Base-by-base conservation (phyloP, 176 grass and related monocot genomes). In the Oryza coarctata region DNA sequence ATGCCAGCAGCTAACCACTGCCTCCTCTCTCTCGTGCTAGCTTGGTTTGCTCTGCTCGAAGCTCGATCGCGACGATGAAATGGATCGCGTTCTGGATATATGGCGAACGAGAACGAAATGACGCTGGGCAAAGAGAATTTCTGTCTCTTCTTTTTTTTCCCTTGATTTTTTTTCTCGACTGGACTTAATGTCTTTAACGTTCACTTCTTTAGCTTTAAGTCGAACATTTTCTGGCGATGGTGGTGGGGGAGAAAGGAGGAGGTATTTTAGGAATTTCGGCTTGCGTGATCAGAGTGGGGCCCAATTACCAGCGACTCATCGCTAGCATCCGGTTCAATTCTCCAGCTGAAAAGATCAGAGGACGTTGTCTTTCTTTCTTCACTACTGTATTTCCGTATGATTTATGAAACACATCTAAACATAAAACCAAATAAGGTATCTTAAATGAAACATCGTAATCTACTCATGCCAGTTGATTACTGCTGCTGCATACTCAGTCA, bases 141-240 rank as follows among this genome's bases (percentile, higher is more conserved):
- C 1, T 25, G 40, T 34, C 77, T 39, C 43, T 79, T 67, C 12
- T 20, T 17, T 18, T 17, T 67, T 9, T 7, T 5, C 22, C 8
- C 12, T 36, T 7, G 58, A 6, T 52, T 20, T 20, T 52, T 9
- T 52, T 12, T 15, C 45, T 17, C 45, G 6, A 18, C 35, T 32
- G 73, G 39, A 55, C 15, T 7, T 45, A 13, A 45, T 45, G 43
- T 4, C 12, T 12, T 52, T 52, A 55, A 55, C 50, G 50, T 55
- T 55, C 18, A 20, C 50, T 55, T 55, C 68, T 81, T 71, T 62
- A 71, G 28, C 80, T 82, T 82, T 73, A 63, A 64, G 28, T 73
- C 36, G 80, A 73, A 73, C 47, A 40, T 71, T 61, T 60, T 15
- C 47, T 10, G 50, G 79, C 49, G 49, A 68, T 60, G 33, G 32